Conservation (phyloP, 2,329 filamentous ascomycete genomes). For the Scopulariopsis brevicaulis region DNA sequence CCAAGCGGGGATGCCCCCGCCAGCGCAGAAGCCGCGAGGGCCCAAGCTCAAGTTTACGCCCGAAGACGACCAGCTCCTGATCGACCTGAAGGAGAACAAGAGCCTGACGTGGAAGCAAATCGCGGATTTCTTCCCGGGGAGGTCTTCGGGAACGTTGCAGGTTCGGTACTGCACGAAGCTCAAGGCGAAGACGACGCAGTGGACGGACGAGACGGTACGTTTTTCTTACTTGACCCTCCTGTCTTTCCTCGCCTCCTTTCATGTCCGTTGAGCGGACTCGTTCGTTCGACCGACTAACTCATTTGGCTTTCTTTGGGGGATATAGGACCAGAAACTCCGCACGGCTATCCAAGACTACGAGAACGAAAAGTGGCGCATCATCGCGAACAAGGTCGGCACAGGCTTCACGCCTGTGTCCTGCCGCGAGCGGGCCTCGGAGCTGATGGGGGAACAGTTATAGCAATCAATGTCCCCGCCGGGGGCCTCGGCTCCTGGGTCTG, state of each 20-base stretch:
- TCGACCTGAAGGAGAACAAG: slow-evolving; percentile 89
- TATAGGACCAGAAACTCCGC: slow-evolving; percentile 65
- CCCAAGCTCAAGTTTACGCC: slow-evolving; percentile 91
- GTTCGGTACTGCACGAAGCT: slow-evolving; percentile 92
- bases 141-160: slow-evolving; percentile 82
- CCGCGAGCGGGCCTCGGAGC: slow-evolving; percentile 63
- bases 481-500: slow-evolving; percentile 29
- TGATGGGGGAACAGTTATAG: slow-evolving; percentile 41
- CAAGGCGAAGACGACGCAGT: slow-evolving; percentile 85
- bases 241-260: neutral
- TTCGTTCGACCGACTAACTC: slow-evolving; percentile 12
- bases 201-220: slow-evolving; percentile 86
- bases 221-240: slow-evolving; percentile 9
- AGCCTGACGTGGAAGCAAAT: slow-evolving; percentile 97
- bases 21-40: slow-evolving; percentile 68
- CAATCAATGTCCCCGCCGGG: slow-evolving; percentile 42
- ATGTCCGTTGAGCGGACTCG: neutral
- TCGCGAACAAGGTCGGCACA: slow-evolving; percentile 81
- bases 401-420: slow-evolving; percentile 83
- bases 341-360: slow-evolving; percentile 75
- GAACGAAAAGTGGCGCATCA: slow-evolving; percentile 85
- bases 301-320: slow-evolving; percentile 9
- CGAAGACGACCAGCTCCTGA: slow-evolving; percentile 78
- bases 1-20: slow-evolving; percentile 75
- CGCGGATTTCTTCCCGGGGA: slow-evolving; percentile 86